These are phyloP conservation scores for Panellus pusillus DNA, from an alignment of 768 basidiomycete genomes.

Conservation along the genomic window DNA sequence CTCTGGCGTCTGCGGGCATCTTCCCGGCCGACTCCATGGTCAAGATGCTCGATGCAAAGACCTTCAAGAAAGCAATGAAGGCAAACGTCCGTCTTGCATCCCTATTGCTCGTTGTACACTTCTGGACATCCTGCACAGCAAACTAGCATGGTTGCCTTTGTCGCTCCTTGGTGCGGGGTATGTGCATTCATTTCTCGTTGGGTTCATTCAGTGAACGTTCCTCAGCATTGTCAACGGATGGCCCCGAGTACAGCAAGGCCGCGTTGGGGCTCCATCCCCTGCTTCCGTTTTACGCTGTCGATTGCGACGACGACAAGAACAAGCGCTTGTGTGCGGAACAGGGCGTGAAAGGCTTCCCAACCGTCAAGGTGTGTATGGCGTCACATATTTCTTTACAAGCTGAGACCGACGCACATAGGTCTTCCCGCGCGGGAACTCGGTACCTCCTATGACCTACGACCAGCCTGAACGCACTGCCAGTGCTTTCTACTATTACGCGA, in stretches of 20 bases:
- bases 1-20: slow-evolving; percentile 43
- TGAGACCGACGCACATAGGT: slow-evolving; percentile 39
- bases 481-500: slow-evolving; percentile 74
- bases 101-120: not conserved
- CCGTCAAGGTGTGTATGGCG: slow-evolving; percentile 64
- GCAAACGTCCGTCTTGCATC: slow-evolving; percentile 55
- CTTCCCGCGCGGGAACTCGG: slow-evolving; percentile 73
- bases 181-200: slow-evolving; percentile 26
- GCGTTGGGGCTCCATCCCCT: slow-evolving; percentile 78
- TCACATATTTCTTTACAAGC: not conserved
- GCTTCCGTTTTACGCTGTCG: slow-evolving; percentile 88
- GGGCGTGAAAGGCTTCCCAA: slow-evolving; percentile 90
- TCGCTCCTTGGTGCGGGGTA: slow-evolving; percentile 94
- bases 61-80: slow-evolving; percentile 73
- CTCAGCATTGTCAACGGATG: slow-evolving; percentile 81
- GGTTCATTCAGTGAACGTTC: not conserved
- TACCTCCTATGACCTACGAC: slow-evolving; percentile 66
- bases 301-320: slow-evolving; percentile 84
- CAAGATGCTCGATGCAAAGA: slow-evolving; percentile 70
- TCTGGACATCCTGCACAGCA: slow-evolving; percentile 39
- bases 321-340: slow-evolving; percentile 82
- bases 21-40: slow-evolving; percentile 58
- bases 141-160: slow-evolving; percentile 83
- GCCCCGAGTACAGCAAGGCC: slow-evolving; percentile 82
- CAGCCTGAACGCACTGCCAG: slow-evolving; percentile 68